A percentile compares a stretch with the other conserved stretches of the same genome.
phyloP scores from a whole-genome alignment of 1,284 basidiomycete genomes.

The Pseudozyma sp. region DNA sequence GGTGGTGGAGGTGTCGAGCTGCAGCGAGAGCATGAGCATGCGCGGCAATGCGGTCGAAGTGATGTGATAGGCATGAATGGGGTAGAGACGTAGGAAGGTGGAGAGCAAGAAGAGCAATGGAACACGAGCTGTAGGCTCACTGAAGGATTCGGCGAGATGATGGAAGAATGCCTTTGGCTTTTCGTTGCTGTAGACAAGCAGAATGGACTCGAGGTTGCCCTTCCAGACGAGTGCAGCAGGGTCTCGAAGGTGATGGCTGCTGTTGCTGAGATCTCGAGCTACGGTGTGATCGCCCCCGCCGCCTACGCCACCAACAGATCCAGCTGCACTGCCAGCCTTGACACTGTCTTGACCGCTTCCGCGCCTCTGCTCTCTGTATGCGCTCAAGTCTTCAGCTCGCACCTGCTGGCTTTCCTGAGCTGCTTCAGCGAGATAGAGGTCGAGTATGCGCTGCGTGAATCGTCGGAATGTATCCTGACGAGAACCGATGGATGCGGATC shows the following conservation, averaged over 20 bases:
- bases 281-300: conserved; percentile 21
- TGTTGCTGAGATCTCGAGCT: conserved; percentile 18
- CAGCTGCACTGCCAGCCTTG: conserved; percentile 15
- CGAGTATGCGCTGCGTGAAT: conserved; percentile 60
- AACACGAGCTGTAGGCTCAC: conserved; percentile 44
- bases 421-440: conserved; percentile 61
- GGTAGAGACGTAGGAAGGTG: conserved; percentile 61
- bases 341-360: conserved; percentile 18
- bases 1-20: conserved; percentile 60
- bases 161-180: conserved; percentile 65
- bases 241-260: conserved; percentile 21
- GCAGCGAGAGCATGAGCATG: conserved; percentile 54
- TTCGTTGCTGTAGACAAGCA: conserved; percentile 56
- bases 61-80: conserved; percentile 64
- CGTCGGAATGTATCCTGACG: conserved; percentile 45
- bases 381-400: conserved; percentile 12
- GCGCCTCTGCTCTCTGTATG: conserved; percentile 16
- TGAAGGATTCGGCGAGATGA: conserved; percentile 58
- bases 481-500: conserved; percentile 31
- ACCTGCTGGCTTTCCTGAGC: conserved; percentile 38
- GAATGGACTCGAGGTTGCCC: conserved; percentile 58
- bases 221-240: conserved; percentile 49
- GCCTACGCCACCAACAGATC: conserved; percentile 6
- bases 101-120: conserved; percentile 62
- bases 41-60: conserved; percentile 58